phyloP scores from a whole-genome alignment of 768 basidiomycete species.

The Podaxis carcinomalis region DNA sequence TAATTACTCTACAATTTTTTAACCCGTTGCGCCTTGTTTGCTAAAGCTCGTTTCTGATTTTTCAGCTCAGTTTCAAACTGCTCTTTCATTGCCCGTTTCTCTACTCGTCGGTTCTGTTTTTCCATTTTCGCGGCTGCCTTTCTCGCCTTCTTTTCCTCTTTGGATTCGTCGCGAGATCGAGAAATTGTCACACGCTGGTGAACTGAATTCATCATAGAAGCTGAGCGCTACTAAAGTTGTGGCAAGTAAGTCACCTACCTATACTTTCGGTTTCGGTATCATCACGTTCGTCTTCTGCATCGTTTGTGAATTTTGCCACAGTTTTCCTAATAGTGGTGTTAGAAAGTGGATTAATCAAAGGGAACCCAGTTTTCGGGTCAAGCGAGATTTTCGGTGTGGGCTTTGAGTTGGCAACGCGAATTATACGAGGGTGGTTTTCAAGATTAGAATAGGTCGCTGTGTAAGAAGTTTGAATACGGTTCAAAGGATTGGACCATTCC shows the following conservation, averaged over 20 bases:
- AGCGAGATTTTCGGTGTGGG: conserved; percentile 61
- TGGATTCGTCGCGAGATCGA: conserved; percentile 72
- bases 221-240: neutral
- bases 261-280: conserved; percentile 15
- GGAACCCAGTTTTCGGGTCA: conserved; percentile 76
- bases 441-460: conserved; percentile 94
- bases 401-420: conserved; percentile 58
- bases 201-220: neutral
- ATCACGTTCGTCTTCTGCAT: conserved; percentile 25
- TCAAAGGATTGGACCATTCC: neutral
- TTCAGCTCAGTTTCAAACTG: conserved; percentile 61
- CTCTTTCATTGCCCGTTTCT: conserved; percentile 66
- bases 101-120: conserved; percentile 56
- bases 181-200: conserved; percentile 34
- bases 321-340: conserved; percentile 9
- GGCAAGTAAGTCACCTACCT: conserved; percentile 15
- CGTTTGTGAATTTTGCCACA: conserved; percentile 16
- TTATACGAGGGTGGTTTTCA: conserved; percentile 93
- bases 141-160: conserved; percentile 67
- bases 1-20: conserved; percentile 36
- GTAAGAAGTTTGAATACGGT: conserved; percentile 6
- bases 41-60: conserved; percentile 50
- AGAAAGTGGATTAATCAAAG: conserved; percentile 34
- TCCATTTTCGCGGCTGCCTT: conserved; percentile 68
- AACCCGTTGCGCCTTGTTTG: conserved; percentile 38